Percentiles rank a stretch among this genome's conserved stretches.
Conservation (phyloP, 116 monocot species). For the Zostera marina region DNA sequence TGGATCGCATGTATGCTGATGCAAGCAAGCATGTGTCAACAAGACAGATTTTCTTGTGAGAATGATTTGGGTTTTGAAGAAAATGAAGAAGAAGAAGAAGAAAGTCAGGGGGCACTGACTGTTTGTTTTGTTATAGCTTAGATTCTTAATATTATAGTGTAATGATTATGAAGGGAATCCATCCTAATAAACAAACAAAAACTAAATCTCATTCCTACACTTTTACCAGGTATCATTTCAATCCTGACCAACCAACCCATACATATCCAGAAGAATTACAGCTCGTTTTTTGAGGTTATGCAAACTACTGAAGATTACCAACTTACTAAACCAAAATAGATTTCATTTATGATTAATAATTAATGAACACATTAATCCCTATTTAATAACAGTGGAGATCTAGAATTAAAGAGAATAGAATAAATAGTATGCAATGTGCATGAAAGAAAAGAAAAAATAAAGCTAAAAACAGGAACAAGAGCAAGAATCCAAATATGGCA, state of each 20-base stretch:
- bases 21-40: slow-evolving; percentile 3
- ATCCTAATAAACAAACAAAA: slow-evolving; percentile 7
- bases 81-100: neutral
- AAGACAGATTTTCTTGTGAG: slow-evolving; percentile 12
- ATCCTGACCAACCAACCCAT: slow-evolving; percentile 5
- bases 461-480: slow-evolving; percentile 1
- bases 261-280: slow-evolving; percentile 4
- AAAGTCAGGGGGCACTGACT: neutral
- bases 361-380: too few relatives aligned
- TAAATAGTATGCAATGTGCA: too few relatives aligned
- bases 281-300: too few relatives aligned
- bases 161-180: slow-evolving; percentile 19
- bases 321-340: too few relatives aligned
- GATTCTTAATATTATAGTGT: slow-evolving; percentile 23
- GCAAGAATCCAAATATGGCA: neutral
- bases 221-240: slow-evolving; percentile 23
- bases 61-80: slow-evolving; percentile 6
- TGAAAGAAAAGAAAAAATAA: too few relatives aligned
- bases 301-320: too few relatives aligned
- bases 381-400: too few relatives aligned
- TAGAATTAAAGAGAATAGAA: too few relatives aligned
- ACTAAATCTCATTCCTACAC: slow-evolving; percentile 14
- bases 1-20: neutral
- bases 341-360: too few relatives aligned
- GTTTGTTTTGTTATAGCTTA: neutral